Evolutionary conservation across 1,284 basidiomycete species (phyloP).

Genomic region (Ceratobasidium sp.): DNA sequence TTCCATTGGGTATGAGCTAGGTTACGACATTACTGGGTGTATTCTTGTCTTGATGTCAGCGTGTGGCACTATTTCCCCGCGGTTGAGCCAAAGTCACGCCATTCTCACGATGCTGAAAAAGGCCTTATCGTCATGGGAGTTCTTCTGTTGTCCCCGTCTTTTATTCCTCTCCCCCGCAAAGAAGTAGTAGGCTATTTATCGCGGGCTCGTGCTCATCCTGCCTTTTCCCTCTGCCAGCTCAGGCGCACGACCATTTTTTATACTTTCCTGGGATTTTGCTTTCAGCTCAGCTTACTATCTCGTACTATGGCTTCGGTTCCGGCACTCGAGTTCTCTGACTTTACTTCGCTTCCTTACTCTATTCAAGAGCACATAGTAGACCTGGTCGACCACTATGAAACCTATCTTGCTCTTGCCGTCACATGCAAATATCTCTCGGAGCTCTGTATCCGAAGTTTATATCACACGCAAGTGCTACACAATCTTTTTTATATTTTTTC

Average conservation of each 20-base stretch:
- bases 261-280: not conserved
- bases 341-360: constrained; percentile 5
- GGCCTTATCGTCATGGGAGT: not conserved
- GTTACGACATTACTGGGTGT: not conserved
- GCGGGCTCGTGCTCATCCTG: not conserved
- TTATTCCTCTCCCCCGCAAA: not conserved
- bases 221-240: not conserved
- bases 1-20: not conserved
- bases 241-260: not conserved
- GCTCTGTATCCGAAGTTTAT: constrained; percentile 3
- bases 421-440: constrained; percentile 14
- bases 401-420: constrained; percentile 9
- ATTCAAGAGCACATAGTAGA: constrained; percentile 17
- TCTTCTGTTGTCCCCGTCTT: not conserved
- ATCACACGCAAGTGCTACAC: not conserved
- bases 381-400: constrained; percentile 3
- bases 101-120: constrained; percentile 5
- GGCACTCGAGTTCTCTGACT: constrained; percentile 4
- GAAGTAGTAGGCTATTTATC: not conserved
- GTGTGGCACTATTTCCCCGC: not conserved
- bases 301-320: not conserved
- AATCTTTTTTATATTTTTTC: too few species aligned
- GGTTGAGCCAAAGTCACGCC: not conserved
- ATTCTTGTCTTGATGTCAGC: not conserved
- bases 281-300: not conserved